These are phyloP conservation scores for Tubosaeta sp. DNA, from an alignment of 768 basidiomycete species.

Conservation along the genomic window DNA sequence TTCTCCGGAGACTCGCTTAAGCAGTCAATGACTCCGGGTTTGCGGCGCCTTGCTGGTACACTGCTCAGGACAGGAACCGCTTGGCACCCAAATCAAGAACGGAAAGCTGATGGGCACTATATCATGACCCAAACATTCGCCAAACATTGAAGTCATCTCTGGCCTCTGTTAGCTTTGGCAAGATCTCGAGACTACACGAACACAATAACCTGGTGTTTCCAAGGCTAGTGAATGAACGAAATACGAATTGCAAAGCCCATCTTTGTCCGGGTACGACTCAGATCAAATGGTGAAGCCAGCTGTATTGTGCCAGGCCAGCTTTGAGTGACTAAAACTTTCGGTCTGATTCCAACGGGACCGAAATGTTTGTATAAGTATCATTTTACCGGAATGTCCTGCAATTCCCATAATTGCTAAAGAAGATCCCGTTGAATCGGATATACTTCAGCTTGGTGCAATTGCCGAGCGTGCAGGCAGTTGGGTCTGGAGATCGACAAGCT, in stretches of 20 bases:
- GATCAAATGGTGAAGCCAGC: background rate
- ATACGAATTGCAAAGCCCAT: background rate
- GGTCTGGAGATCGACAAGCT: slow-evolving; percentile 69
- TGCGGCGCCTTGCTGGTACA: slow-evolving; percentile 40
- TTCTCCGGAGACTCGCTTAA: slow-evolving; percentile 30
- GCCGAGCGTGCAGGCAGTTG: slow-evolving; percentile 42
- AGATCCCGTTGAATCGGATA: background rate
- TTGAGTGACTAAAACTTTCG: background rate
- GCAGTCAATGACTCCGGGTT: slow-evolving; percentile 39
- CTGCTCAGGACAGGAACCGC: slow-evolving; percentile 43
- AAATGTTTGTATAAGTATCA: background rate
- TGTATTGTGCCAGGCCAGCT: background rate
- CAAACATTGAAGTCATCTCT: background rate
- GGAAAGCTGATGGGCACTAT: slow-evolving; percentile 50
- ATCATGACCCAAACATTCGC: background rate
- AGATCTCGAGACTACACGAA: background rate
- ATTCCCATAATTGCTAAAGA: background rate
- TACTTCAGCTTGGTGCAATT: slow-evolving; percentile 5
- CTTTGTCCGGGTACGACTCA: background rate
- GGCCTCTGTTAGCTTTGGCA: background rate
- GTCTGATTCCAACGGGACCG: background rate
- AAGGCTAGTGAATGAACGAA: background rate
- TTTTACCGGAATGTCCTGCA: background rate
- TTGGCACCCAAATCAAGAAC: slow-evolving; percentile 45
- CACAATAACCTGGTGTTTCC: background rate